phyloP scores from a whole-genome alignment of 75 land plant species.

The Selaginella tamariscina region DNA sequence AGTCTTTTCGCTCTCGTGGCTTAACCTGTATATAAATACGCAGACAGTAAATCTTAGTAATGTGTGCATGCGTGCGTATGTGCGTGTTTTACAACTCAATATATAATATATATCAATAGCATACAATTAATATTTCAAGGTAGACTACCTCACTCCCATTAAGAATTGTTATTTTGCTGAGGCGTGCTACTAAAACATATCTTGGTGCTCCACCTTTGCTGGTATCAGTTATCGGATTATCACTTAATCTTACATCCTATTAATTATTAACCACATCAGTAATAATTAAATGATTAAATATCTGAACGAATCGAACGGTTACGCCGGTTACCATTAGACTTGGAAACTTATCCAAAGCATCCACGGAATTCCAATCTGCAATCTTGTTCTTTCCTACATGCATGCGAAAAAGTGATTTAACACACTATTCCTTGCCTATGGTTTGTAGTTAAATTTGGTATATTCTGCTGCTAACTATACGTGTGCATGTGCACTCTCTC shows the following conservation, averaged over 20 bases:
- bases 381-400: slow-evolving; percentile 65
- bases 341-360: slow-evolving; percentile 65
- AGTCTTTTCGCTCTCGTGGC: slow-evolving; percentile 73
- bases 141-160: slow-evolving; percentile 86
- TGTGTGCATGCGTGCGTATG: background rate
- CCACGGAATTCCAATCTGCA: slow-evolving; percentile 56
- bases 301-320: background rate
- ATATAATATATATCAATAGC: slow-evolving; percentile 1
- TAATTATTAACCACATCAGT: slow-evolving; percentile 7
- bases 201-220: slow-evolving; percentile 61
- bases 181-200: slow-evolving; percentile 61
- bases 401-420: slow-evolving; percentile 6
- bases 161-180: slow-evolving; percentile 56
- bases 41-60: background rate
- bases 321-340: slow-evolving; percentile 41
- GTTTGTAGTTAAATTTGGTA: too few species aligned
- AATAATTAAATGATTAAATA: background rate
- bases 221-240: slow-evolving; percentile 75
- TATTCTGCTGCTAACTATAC: too few species aligned
- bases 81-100: background rate
- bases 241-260: slow-evolving; percentile 82
- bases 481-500: too few species aligned
- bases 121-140: background rate
- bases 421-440: too few species aligned
- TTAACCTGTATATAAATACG: slow-evolving; percentile 40